Base-by-base conservation (phyloP, 2,329 filamentous ascomycete species). In the Samsoniella hepiali region DNA sequence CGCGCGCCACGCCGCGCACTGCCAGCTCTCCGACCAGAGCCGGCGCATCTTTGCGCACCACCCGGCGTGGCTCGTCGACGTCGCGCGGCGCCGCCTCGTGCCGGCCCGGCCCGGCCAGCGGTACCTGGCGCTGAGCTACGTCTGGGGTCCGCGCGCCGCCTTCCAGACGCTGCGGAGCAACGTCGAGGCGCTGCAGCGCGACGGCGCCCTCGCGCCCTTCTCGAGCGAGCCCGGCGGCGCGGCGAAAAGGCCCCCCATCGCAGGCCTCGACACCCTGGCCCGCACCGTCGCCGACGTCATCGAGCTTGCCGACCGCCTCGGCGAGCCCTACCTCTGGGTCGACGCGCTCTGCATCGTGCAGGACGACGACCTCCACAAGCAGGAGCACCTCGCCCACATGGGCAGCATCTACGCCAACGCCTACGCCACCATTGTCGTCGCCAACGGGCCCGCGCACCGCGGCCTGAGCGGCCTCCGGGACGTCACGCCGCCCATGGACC, bases 41-140 rank as follows among this genome's bases (percentile, higher is more conserved):
- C 17, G 22, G 4, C 31, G 15, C 7, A 49, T 62, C 42, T 62
- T 62, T 29, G 51, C 51, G n/a, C 59, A 62, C 44, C 59, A 56
- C 51, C 59, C 59, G 1, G 17, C 17, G 7, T 62, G 59, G 59
- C 59, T 62, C 22, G 51, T 62, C 51, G 59, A 62, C 51, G 53
- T 56, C 53, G 51, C 22, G 32, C 51, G 51, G 9, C 59, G 51
- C 29, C 27, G 59, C 42, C 59, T 62, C 32, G 59, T 62, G 22
- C 38, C 15, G 11, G 59, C 59, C 15, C 9, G 6, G 40, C 59
- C 59, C 32, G 51, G 51, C 7, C 59, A 62, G 42, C 59, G 51
- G n/a, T 68, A 68, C 40, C n/a, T 66, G 17, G 67, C 67, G 1
- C 61, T 68, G 8, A 68, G 67, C 63, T 68, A 68, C 17, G 66